Evolutionary conservation across 2,329 filamentous ascomycete genomes (phyloP), one percentile per base, ranked within the genome.

Genomic region (Zymoseptoria passerinii): DNA sequence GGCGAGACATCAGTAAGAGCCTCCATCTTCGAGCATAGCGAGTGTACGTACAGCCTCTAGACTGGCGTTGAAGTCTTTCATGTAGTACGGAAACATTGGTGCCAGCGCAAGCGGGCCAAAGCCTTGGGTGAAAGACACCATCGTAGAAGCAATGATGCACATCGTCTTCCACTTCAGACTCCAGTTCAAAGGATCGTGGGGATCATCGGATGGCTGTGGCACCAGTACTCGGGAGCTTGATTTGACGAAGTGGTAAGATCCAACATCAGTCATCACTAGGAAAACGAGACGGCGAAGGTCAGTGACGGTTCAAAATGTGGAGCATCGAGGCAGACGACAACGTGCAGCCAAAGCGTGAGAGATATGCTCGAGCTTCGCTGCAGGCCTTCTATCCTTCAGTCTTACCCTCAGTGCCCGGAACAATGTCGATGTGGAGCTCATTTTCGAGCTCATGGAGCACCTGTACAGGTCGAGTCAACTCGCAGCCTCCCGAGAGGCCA

Each of bases 241-340:
- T 65, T 85, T 86, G 66, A 86, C 82, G 65, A 87, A 87, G 69
- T 86, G 83, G 70, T 85, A 82, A 1, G 75, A 74, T 19, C 82
- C 83, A 44, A 86, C 78, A 75, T 87, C 81, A 8, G 76, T 72
- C 81, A 84, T 84, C 66, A 83, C 75, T 69, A 4, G 4, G 2
- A 23, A 23, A 3, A 23, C 4, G 2, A 2, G 4, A 23, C 23
- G 23, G 23, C 23, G 23, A 23, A 23, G 23, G 4, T 23, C 23
- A 23, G 23, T 4, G 23, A 23, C 4, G 4, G 23, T 4, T 23
- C 23, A 23, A 23, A 2, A 3, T 23, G 23, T 23, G 2, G 23
- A 2, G 4, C 2, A 23, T 23, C 23, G 23, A 23, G 2, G 23
- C 23, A 23, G 23, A 23, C 23, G 23, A 23, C 4, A 4, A 23